phyloP scores from a whole-genome alignment of 2,329 filamentous ascomycete species.

The Colletotrichum coccodes region DNA sequence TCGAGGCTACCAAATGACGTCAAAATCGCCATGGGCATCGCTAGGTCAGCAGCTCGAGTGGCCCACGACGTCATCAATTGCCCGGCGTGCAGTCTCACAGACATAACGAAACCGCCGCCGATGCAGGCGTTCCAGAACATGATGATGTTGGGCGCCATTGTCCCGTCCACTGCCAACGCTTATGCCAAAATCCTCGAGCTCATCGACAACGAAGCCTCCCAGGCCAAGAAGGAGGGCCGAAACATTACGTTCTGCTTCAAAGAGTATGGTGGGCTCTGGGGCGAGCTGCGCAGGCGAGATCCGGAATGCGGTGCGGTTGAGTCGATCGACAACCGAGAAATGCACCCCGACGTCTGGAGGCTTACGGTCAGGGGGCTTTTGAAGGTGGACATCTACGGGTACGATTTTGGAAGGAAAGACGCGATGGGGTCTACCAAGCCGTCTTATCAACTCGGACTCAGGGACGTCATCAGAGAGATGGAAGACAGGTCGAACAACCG shows the following conservation, averaged over 20 bases:
- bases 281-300: constrained; percentile 38
- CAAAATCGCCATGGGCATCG: constrained; percentile 56
- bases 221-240: constrained; percentile 53
- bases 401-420: constrained; percentile 40
- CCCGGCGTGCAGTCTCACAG: constrained; percentile 55
- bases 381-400: constrained; percentile 67
- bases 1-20: constrained; percentile 57
- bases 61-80: constrained; percentile 65
- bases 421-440: constrained; percentile 15
- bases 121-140: constrained; percentile 66
- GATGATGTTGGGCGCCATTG: constrained; percentile 67
- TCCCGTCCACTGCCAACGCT: constrained; percentile 67
- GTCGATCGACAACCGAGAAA: constrained; percentile 52
- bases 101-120: constrained; percentile 47
- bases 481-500: constrained; percentile 60
- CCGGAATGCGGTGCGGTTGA: constrained; percentile 40
- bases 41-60: constrained; percentile 57
- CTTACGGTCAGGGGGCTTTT: constrained; percentile 63
- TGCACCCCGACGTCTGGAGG: constrained; percentile 66
- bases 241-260: constrained; percentile 56
- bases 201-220: constrained; percentile 61
- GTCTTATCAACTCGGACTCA: constrained; percentile 57
- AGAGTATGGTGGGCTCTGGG: constrained; percentile 62
- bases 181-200: constrained; percentile 65
- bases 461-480: constrained; percentile 63